phyloP scores from a whole-genome alignment of 2,329 filamentous ascomycete genomes.

The Diaporthe eres region DNA sequence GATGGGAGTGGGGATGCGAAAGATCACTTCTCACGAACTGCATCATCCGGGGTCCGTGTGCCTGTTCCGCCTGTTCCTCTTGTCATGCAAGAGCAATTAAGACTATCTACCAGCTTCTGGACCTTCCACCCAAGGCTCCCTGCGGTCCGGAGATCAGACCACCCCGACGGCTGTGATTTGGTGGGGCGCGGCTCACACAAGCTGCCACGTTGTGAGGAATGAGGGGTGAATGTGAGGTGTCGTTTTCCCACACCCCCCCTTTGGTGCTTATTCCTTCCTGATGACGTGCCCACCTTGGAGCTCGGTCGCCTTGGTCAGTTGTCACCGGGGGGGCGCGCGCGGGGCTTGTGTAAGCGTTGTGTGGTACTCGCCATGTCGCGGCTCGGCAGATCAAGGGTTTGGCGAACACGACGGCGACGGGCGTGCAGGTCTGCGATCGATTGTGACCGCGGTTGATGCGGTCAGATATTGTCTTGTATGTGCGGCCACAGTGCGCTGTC shows the following conservation, averaged over 20 bases:
- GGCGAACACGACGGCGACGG: background rate
- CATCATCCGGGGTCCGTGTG: background rate
- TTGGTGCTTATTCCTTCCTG: background rate
- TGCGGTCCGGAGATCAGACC: background rate
- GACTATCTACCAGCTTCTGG: background rate
- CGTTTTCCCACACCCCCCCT: background rate
- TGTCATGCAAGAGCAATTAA: background rate
- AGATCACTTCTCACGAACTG: background rate
- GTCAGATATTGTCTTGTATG: slow-evolving; percentile 14
- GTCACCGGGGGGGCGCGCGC: background rate
- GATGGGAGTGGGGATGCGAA: slow-evolving; percentile 7
- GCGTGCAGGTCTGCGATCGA: slow-evolving; percentile 8
- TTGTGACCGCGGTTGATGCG: background rate
- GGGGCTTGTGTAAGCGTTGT: slow-evolving; percentile 1
- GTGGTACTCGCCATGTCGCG: slow-evolving; percentile 14
- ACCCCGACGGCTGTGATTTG: slow-evolving; percentile 10
- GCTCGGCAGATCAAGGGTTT: slow-evolving; percentile 27
- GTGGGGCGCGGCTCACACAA: slow-evolving; percentile 13
- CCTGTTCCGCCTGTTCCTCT: background rate
- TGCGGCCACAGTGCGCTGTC: slow-evolving; percentile 20
- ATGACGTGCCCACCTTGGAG: slow-evolving; percentile 6
- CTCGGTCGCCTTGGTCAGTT: slow-evolving; percentile 3
- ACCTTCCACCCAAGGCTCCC: background rate
- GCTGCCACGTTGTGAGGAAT: slow-evolving; percentile 25
- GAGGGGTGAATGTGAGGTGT: slow-evolving; percentile 33